Evolutionary conservation across 768 basidiomycete genomes (phyloP), one percentile per base, ranked within the genome.

Genomic region (Rhodocollybia butyracea): DNA sequence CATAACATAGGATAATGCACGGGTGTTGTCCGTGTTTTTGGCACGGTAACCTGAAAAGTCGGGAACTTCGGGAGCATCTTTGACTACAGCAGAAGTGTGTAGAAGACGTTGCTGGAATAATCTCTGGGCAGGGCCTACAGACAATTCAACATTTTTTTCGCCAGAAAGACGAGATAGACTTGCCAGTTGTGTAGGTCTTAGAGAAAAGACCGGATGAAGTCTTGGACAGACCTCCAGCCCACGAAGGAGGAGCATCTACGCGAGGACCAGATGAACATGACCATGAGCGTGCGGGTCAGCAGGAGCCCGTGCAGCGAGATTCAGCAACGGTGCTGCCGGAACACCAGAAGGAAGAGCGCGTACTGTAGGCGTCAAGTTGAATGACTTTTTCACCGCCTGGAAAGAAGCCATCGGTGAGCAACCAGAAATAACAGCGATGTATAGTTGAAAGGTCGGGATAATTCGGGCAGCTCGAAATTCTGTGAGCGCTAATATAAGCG

Each of bases 1-100:
- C 88, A 94, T 89, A 73, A 94, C 88, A 75, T 94, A 94, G 36
- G 89, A 89, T 47, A 92, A 73, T 45, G 88, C 83, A 58, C 89
- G 88, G 76, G 89, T 89, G 62, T 66, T 74, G 38, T 79, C 75
- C 46, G 82, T 75, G 63, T 84, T 84, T 66, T 82, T 75, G 13
- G 86, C 77, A 64, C 86, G 84, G 79, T 98, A 98, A 43, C 84
- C 70, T 41, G 85, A 81, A 68, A 89, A 95, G 76, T 98, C 89
- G 60, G 97, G 97, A 7, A 96, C 91, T 59, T 91, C 78, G 45
- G 90, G 86, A 29, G 87, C 84, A 65, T 87, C 84, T 63, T 80
- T 82, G 63, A 75, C 76, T 54, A 78, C 75, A 42, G 84, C 79
- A 53, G 93, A 87, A 62, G 90, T 89, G 68, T 91, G 89, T 56